Percentiles rank a stretch among this genome's conserved stretches.
Conservation (phyloP, 805 yeast species). For the Metschnikowia hibisci region DNA sequence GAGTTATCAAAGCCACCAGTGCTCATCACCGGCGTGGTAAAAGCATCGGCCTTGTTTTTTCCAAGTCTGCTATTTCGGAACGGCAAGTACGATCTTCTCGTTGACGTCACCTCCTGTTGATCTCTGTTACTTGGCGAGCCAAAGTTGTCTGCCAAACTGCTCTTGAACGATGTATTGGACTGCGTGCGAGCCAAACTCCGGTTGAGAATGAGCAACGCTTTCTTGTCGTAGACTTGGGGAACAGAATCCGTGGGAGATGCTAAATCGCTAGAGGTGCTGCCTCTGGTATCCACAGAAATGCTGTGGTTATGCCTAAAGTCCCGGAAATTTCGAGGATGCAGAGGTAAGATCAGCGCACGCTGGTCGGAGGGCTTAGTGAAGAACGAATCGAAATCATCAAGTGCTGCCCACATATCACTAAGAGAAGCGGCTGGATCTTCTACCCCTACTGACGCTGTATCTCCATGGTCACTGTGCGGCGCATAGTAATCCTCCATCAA, state of each 20-base stretch:
- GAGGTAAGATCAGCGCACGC: conserved; percentile 14
- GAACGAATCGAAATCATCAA: conserved; percentile 84
- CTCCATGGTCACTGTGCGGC: conserved; percentile 35
- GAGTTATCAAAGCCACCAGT: conserved; percentile 9
- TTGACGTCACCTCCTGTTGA: conserved; percentile 11
- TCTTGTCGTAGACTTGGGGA: conserved; percentile 75
- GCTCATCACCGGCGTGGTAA: conserved; percentile 10
- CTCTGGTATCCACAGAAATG: conserved; percentile 59
- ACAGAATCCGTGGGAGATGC: conserved; percentile 61
- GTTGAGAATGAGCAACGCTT: conserved; percentile 71
- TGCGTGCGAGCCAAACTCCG: conserved; percentile 69
- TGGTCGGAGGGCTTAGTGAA: conserved; percentile 59
- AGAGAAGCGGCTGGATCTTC: conserved; percentile 71
- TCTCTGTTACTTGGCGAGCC: conserved; percentile 22
- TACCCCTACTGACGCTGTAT: conserved; percentile 45
- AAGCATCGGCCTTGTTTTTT: conserved; percentile 18
- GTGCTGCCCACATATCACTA: conserved; percentile 88
- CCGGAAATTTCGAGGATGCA: conserved; percentile 5
- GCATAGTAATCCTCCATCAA: conserved; percentile 57
- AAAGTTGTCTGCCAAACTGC: conserved; percentile 65
- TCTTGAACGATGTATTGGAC: conserved; percentile 74
- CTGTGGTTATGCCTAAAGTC: conserved; percentile 26
- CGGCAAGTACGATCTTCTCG: conserved; percentile 40
- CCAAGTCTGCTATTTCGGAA: conserved; percentile 32
- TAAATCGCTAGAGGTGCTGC: conserved; percentile 41